Evolutionary conservation across 257 asterid genomes (phyloP).

Genomic region (Solanum virginianum): DNA sequence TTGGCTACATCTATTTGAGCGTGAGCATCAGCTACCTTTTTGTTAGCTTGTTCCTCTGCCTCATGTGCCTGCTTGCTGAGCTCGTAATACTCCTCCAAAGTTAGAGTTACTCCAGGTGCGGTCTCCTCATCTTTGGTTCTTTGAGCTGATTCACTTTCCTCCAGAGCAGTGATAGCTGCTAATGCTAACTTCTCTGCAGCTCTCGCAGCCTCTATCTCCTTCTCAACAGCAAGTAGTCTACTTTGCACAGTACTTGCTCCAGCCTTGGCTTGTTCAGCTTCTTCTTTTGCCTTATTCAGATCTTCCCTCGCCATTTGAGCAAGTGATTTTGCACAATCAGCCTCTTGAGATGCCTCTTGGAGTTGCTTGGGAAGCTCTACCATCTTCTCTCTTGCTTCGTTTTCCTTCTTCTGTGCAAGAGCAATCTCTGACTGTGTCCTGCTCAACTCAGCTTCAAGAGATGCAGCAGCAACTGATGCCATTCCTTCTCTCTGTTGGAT

Average conservation of each 20-base stretch:
- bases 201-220: conserved; percentile 91
- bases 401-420: conserved; percentile 45
- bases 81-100: conserved; percentile 75
- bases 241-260: conserved; percentile 52
- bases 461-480: conserved; percentile 67
- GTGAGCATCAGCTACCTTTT: conserved; percentile 51
- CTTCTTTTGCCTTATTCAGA: conserved; percentile 56
- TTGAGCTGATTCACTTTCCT: conserved; percentile 64
- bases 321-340: conserved; percentile 46
- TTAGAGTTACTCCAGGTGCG: conserved; percentile 43
- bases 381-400: conserved; percentile 60
- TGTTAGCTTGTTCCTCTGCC: conserved; percentile 75
- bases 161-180: conserved; percentile 68
- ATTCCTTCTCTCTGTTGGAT: conserved; percentile 75
- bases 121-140: conserved; percentile 28
- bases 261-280: conserved; percentile 66
- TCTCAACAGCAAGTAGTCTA: conserved; percentile 54
- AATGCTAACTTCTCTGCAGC: conserved; percentile 80
- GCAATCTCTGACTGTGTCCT: conserved; percentile 51
- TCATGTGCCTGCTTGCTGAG: conserved; percentile 82
- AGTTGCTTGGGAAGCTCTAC: conserved; percentile 59
- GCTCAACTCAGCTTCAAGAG: conserved; percentile 72
- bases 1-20: conserved; percentile 70
- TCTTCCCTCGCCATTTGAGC: conserved; percentile 45
- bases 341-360: conserved; percentile 59